These are phyloP conservation scores for Aegilops bicornis DNA, from an alignment of 176 grass and related monocot species.

Conservation along the genomic window DNA sequence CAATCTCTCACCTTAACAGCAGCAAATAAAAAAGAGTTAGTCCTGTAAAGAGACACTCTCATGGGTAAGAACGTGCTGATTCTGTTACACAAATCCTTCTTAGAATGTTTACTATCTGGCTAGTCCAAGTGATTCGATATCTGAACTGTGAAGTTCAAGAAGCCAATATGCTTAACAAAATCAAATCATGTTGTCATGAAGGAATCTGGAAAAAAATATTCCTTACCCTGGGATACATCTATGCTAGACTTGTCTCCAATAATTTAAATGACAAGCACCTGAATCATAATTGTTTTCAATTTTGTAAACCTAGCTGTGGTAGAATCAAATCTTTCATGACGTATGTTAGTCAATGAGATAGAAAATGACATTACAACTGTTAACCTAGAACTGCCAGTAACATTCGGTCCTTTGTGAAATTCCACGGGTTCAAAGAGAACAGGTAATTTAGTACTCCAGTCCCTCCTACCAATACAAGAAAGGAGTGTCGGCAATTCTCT, in stretches of 20 bases:
- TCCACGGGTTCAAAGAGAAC: background rate
- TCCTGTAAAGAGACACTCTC: background rate
- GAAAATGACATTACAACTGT: constrained; percentile 8
- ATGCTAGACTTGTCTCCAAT: background rate
- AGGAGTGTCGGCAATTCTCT: too few relatives aligned
- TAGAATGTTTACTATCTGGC: constrained; percentile 20
- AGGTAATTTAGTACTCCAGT: background rate
- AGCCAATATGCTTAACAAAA: background rate
- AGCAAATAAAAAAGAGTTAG: constrained; percentile 1
- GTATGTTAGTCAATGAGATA: background rate
- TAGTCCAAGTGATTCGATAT: background rate
- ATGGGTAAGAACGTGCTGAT: background rate
- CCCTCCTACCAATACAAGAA: too few relatives aligned
- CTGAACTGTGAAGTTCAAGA: constrained; percentile 10
- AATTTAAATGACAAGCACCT: background rate
- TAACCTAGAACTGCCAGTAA: background rate
- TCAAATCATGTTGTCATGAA: constrained; percentile 7
- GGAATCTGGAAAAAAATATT: background rate
- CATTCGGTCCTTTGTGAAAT: background rate
- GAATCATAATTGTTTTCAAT: background rate
- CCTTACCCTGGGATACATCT: too few relatives aligned
- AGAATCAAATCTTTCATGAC: constrained; percentile 1
- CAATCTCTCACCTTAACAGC: constrained; percentile 70
- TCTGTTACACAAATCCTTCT: background rate
- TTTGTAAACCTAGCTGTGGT: background rate